phyloP scores from a whole-genome alignment of 2,329 filamentous ascomycete genomes.

The Fusarium sp. region DNA sequence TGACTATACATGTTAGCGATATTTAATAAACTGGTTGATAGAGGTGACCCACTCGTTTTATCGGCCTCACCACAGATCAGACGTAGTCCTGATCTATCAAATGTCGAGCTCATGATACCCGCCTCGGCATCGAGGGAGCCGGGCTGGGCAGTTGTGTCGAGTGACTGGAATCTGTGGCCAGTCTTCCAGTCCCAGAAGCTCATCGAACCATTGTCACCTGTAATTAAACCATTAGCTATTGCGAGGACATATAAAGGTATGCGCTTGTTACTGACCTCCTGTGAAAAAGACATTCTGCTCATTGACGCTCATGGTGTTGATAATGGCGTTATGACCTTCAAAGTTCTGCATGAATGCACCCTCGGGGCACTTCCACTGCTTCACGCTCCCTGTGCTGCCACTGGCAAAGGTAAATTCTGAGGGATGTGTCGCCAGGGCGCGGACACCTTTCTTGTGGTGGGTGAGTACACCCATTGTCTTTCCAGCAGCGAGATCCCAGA shows the following conservation, averaged over 20 bases:
- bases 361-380: constrained; percentile 99
- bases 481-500: constrained; percentile 96
- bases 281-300: constrained; percentile 96
- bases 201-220: constrained; percentile 91
- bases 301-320: constrained; percentile 94
- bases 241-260: too few relatives aligned
- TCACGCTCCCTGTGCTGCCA: constrained; percentile 92
- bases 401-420: constrained; percentile 96
- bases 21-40: constrained; percentile 1
- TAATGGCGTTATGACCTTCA: constrained; percentile 94
- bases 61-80: constrained; percentile 96
- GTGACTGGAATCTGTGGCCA: constrained; percentile 88
- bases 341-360: constrained; percentile 99
- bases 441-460: constrained; percentile 98
- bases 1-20: constrained; percentile 66
- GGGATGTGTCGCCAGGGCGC: constrained; percentile 85
- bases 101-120: constrained; percentile 93
- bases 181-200: constrained; percentile 99
- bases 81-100: constrained; percentile 88
- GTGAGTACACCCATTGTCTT: constrained; percentile 97
- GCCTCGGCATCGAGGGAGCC: constrained; percentile 94
- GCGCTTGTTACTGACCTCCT: constrained; percentile 64
- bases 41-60: constrained; percentile 78
- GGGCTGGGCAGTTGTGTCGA: constrained; percentile 93
- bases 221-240: constrained; percentile 13